Conservation (phyloP, 179 eudicot species). For the Beta lomatogona region DNA sequence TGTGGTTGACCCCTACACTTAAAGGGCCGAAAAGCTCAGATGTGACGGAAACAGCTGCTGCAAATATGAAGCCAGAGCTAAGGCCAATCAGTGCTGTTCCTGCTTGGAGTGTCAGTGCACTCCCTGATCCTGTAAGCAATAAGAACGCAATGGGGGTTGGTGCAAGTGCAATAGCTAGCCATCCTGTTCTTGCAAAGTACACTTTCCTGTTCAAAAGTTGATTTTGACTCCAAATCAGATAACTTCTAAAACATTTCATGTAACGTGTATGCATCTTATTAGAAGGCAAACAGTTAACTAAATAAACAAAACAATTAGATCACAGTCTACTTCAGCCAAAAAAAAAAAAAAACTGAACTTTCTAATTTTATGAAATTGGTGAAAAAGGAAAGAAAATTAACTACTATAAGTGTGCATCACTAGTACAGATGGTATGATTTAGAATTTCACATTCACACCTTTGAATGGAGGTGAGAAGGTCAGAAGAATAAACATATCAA, state of each 20-base stretch:
- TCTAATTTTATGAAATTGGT: not conserved
- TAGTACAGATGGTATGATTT: not conserved
- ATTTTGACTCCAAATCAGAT: not conserved
- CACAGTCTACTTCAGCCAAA: not conserved
- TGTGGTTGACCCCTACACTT: conserved; percentile 56
- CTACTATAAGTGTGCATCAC: not conserved
- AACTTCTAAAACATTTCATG: not conserved
- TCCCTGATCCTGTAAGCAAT: conserved; percentile 62
- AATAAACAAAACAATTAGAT: not conserved
- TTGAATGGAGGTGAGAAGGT: too few relatives aligned
- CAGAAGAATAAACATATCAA: too few relatives aligned
- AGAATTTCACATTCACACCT: too few relatives aligned
- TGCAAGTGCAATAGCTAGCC: conserved; percentile 71
- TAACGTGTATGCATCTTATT: not conserved
- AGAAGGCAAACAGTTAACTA: too few relatives aligned
- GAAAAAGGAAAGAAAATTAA: not conserved
- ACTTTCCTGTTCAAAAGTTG: conserved; percentile 55
- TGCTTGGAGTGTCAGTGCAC: conserved; percentile 38
- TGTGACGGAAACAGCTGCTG: conserved; percentile 84
- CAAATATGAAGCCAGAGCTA: conserved; percentile 88
- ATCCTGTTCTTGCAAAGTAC: conserved; percentile 87
- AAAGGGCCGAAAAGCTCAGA: conserved; percentile 55
- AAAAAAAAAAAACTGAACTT: not conserved
- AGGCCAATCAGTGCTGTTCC: conserved; percentile 74
- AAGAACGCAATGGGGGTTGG: conserved; percentile 85